Evolutionary conservation across 805 yeast species (phyloP), one percentile per base, ranked within the genome.

Genomic region (Starmera dryadoides): DNA sequence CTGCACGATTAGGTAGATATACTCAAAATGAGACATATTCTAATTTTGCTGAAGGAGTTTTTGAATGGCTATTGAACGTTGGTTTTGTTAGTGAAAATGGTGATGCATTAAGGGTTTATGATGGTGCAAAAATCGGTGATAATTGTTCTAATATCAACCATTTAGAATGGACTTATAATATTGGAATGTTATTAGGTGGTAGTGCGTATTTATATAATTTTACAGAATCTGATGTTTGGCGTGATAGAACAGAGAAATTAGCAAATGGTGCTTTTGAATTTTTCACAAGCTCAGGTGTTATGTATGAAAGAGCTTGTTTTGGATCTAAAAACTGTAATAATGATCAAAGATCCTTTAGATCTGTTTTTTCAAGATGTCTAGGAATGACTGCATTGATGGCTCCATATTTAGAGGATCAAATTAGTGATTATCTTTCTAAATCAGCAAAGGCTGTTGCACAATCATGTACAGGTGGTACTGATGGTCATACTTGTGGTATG

Each of bases 321-420:
- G 49, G 53, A 2, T 57, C 63, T 8, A 58, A 60, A n/a, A 56
- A 57, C 12, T 84, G 93, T 65, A 79, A 83, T 59, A 80, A 71
- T 38, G 93, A 84, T 68, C 91, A 84, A 63, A 63, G 89, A 46
- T 73, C 86, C 4, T 84, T 84, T 68, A 76, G 78, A 48, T 76
- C 86, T 14, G 69, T 82, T 33, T 75, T 79, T 48, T 66, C 86
- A 4, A 70, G 89, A 49, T 68, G 74, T 59, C 58, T 83, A 42
- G 83, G 80, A 2, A 58, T 71, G 36, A 73, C 87, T 1, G 72
- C 79, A 6, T 60, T 62, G 11, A 52, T 82, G 42, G 77, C 73
- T 6, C 83, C 87, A 3, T 56, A 56, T 2, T 64, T 76, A 4
- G 50, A 58, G n/a, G 71, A 60, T 30, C 53, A 56, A 3, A 69